Conservation (phyloP, 23 red algal species). For the Cyanidiococcus yangmingshanensis region DNA sequence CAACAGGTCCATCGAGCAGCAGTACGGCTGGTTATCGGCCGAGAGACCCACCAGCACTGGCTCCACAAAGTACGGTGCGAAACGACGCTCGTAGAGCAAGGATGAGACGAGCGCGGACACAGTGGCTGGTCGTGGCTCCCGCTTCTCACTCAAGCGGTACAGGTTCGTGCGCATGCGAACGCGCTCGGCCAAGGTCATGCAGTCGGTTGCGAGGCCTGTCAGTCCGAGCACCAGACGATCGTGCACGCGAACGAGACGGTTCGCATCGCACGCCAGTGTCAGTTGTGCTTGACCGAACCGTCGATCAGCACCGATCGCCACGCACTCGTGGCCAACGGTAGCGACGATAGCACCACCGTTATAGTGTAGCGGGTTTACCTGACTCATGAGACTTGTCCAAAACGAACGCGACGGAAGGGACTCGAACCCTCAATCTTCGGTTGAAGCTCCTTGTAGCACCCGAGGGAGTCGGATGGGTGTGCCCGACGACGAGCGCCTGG, state of each 20-base stretch:
- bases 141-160: conserved; percentile 84
- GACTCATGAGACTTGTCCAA: not conserved
- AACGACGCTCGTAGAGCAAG: conserved; percentile 82
- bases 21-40: conserved; percentile 72
- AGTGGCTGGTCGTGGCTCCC: conserved; percentile 66
- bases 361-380: conserved; percentile 43
- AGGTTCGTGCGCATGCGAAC: conserved; percentile 75
- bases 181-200: conserved; percentile 53
- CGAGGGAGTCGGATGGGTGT: no score
- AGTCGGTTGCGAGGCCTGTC: conserved; percentile 78
- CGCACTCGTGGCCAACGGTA: conserved; percentile 84
- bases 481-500: no score
- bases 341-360: conserved; percentile 92
- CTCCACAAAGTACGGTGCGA: conserved; percentile 94
- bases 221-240: conserved; percentile 88
- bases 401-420: not conserved
- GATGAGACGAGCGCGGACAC: conserved; percentile 77
- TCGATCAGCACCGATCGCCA: conserved; percentile 83
- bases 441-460: not conserved
- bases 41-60: conserved; percentile 63
- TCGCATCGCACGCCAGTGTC: conserved; percentile 77
- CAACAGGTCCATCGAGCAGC: conserved; percentile 87
- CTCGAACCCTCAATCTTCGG: conserved; percentile 4
- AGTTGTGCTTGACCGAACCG: conserved; percentile 58
- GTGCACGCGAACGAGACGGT: conserved; percentile 67